These are phyloP conservation scores for Metschnikowia gruessii DNA, from an alignment of 805 yeast species.

Conservation along the genomic window DNA sequence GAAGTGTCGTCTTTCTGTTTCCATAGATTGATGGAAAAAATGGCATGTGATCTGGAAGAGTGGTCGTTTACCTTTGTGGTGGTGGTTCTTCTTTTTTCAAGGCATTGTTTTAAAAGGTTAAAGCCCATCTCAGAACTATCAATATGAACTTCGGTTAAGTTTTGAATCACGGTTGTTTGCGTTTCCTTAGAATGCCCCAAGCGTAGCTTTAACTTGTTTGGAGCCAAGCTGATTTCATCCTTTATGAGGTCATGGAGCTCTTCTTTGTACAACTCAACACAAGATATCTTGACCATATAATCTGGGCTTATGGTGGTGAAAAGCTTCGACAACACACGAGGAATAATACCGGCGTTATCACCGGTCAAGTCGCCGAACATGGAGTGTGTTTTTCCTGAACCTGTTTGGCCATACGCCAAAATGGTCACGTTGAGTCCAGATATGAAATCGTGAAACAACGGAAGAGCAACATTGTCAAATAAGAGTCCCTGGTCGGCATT, in stretches of 20 bases:
- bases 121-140: slow-evolving; percentile 56
- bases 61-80: slow-evolving; percentile 70
- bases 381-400: slow-evolving; percentile 82
- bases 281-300: slow-evolving; percentile 70
- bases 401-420: slow-evolving; percentile 80
- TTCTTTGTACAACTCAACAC: slow-evolving; percentile 84
- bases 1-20: slow-evolving; percentile 39
- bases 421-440: slow-evolving; percentile 67
- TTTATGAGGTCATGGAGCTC: slow-evolving; percentile 71
- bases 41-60: slow-evolving; percentile 76
- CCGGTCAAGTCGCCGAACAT: slow-evolving; percentile 52
- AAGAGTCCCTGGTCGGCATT: slow-evolving; percentile 68
- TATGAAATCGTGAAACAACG: slow-evolving; percentile 65
- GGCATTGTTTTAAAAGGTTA: slow-evolving; percentile 52
- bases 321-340: slow-evolving; percentile 44
- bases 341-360: slow-evolving; percentile 56
- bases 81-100: slow-evolving; percentile 61
- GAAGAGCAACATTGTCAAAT: slow-evolving; percentile 68
- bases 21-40: slow-evolving; percentile 62
- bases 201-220: slow-evolving; percentile 26
- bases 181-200: slow-evolving; percentile 12
- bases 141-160: slow-evolving; percentile 59
- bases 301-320: slow-evolving; percentile 53
- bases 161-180: slow-evolving; percentile 52
- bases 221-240: slow-evolving; percentile 33